Conservation (phyloP, 176 grass and related monocot genomes). For the Tillandsia fasciculata region DNA sequence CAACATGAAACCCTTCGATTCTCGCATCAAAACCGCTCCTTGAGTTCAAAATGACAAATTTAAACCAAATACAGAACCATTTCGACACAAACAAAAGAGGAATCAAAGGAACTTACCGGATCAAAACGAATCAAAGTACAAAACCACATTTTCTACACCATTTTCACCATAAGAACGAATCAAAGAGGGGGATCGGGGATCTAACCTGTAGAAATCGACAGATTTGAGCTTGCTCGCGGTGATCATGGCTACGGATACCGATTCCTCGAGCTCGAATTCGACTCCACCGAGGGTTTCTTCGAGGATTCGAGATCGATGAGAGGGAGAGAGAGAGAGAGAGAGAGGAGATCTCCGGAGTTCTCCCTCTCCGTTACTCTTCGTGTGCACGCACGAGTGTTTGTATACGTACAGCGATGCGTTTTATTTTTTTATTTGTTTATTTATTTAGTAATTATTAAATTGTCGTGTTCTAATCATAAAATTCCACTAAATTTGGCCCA, state of each 20-base stretch:
- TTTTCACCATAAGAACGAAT: not conserved
- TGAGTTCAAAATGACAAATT: too few species aligned
- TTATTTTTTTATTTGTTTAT: too few species aligned
- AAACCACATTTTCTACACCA: not conserved
- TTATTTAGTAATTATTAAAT: too few species aligned
- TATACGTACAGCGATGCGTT: not conserved
- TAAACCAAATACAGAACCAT: too few species aligned
- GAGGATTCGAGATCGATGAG: not conserved
- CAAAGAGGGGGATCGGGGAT: conserved; percentile 4
- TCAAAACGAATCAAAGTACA: not conserved
- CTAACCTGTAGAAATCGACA: conserved; percentile 94
- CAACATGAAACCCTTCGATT: too few species aligned
- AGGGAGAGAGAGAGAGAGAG: not conserved
- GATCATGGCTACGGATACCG: conserved; percentile 49
- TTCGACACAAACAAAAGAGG: too few species aligned
- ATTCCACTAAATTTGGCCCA: too few species aligned
- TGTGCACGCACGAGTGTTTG: not conserved
- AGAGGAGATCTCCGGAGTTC: conserved; percentile 1
- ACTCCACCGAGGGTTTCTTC: not conserved
- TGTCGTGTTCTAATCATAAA: too few species aligned
- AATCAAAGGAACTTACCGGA: too few species aligned
- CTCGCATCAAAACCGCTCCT: too few species aligned
- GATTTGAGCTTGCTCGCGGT: conserved; percentile 90
- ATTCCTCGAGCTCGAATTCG: conserved; percentile 1
- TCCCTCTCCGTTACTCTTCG: conserved; percentile 6